Percentiles rank a stretch among this genome's conserved stretches.
Conservation (phyloP, 1,284 basidiomycete species). For the Leccinum subrobustum region DNA sequence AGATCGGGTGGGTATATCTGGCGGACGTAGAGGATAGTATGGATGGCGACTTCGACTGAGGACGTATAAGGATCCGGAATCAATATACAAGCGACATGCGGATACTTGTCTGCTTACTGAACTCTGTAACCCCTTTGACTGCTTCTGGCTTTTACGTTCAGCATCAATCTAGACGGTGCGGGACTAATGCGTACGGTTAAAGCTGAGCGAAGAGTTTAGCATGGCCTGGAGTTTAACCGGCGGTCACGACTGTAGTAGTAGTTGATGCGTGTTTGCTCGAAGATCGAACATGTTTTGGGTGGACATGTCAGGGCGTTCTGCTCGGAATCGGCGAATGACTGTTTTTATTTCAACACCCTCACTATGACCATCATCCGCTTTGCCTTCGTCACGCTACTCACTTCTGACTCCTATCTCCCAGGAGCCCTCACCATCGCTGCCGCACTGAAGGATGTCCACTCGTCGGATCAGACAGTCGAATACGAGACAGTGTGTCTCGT, state of each 20-base stretch:
- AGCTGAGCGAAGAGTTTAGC: conserved; percentile 30
- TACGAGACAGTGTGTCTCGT: conserved; percentile 92
- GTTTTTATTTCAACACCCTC: conserved; percentile 22
- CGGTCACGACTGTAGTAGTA: neutral
- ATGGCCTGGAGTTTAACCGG: conserved; percentile 1
- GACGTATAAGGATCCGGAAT: conserved; percentile 5
- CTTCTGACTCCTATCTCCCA: conserved; percentile 88
- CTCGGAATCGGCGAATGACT: neutral
- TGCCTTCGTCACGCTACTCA: conserved; percentile 89
- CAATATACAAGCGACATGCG: neutral
- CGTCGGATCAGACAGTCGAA: conserved; percentile 54
- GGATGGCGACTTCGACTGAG: conserved; percentile 89
- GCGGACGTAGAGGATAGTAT: conserved; percentile 88
- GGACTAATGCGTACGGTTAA: conserved; percentile 37
- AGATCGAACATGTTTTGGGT: neutral
- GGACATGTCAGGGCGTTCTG: neutral
- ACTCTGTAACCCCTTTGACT: conserved; percentile 59
- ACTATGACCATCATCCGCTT: conserved; percentile 58
- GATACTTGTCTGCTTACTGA: conserved; percentile 45
- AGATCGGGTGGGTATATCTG: conserved; percentile 87
- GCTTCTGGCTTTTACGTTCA: conserved; percentile 45
- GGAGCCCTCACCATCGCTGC: conserved; percentile 87
- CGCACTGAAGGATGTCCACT: conserved; percentile 79
- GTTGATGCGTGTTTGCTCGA: conserved; percentile 16
- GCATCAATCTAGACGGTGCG: neutral